Conservation (phyloP, 2,329 filamentous ascomycete species). For the Epichloe typhina region DNA sequence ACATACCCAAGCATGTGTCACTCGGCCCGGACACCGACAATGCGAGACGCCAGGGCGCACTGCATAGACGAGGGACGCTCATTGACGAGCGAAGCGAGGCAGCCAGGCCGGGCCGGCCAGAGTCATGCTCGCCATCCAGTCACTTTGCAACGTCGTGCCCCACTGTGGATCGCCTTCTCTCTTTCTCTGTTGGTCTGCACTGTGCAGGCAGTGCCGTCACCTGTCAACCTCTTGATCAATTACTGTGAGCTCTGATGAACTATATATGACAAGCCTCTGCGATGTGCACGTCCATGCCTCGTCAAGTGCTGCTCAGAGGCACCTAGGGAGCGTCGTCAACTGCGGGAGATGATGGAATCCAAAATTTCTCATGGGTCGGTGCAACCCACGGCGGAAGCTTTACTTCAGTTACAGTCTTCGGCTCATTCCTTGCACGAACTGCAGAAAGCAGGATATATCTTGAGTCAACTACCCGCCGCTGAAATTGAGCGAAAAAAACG, state of each 20-base stretch:
- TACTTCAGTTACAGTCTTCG: conserved; percentile 9
- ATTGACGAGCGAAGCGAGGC: background rate
- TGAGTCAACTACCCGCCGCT: conserved; percentile 11
- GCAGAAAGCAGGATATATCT: conserved; percentile 14
- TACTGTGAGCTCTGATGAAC: background rate
- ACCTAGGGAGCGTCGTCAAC: background rate
- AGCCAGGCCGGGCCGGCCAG: no score
- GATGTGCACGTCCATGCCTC: background rate
- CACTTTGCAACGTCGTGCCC: no score
- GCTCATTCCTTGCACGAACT: conserved; percentile 11
- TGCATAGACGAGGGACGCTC: background rate
- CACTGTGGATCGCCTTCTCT: no score
- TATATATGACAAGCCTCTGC: background rate
- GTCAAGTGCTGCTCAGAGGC: background rate
- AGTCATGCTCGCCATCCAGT: no score
- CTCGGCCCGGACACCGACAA: background rate
- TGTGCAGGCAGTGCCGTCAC: no score
- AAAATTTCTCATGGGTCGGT: conserved; percentile 8
- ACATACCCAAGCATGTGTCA: background rate
- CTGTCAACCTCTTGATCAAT: no score
- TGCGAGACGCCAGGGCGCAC: background rate
- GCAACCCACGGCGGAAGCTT: conserved; percentile 9
- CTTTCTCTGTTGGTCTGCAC: no score
- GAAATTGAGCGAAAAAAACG: conserved; percentile 20
- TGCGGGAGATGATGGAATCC: background rate